Conservation (phyloP, 192 early-diverging fungal species). For the Obelidium mucronatum region DNA sequence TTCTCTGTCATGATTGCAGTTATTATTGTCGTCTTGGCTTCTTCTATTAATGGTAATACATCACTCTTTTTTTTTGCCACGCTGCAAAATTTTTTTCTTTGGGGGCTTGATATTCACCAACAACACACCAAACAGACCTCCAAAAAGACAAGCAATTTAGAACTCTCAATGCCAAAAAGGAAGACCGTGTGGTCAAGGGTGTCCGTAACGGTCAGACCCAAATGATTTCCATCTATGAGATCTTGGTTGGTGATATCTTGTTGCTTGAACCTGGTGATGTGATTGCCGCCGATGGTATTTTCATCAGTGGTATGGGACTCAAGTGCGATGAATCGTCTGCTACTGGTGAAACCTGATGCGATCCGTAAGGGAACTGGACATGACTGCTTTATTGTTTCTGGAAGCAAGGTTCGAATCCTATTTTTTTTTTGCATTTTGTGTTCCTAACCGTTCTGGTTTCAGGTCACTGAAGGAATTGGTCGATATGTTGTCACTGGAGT, state of each 20-base stretch:
- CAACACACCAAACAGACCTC: too few species aligned
- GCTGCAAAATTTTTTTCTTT: neutral
- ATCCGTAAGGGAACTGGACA: constrained; percentile 73
- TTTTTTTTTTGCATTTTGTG: neutral
- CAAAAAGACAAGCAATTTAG: constrained; percentile 89
- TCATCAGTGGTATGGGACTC: constrained; percentile 78
- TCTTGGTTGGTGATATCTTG: constrained; percentile 91
- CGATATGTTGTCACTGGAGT: constrained; percentile 82
- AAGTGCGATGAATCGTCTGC: constrained; percentile 87
- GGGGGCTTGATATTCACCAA: neutral
- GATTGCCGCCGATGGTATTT: constrained; percentile 89
- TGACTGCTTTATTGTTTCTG: constrained; percentile 92
- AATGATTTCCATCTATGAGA: constrained; percentile 77
- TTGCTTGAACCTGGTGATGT: constrained; percentile 91
- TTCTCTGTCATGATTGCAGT: constrained; percentile 80
- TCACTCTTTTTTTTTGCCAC: neutral
- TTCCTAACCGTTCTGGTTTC: neutral
- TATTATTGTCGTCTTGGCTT: constrained; percentile 32
- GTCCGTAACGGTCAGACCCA: constrained; percentile 78
- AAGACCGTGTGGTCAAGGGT: constrained; percentile 78
- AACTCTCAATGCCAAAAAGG: constrained; percentile 87
- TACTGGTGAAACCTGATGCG: constrained; percentile 90
- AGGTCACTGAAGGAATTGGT: constrained; percentile 86
- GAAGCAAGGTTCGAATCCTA: constrained; percentile 57
- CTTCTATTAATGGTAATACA: constrained; percentile 18